Evolutionary conservation across 2,329 filamentous ascomycete species (phyloP).

Genomic region (Fusarium xyrophilum): DNA sequence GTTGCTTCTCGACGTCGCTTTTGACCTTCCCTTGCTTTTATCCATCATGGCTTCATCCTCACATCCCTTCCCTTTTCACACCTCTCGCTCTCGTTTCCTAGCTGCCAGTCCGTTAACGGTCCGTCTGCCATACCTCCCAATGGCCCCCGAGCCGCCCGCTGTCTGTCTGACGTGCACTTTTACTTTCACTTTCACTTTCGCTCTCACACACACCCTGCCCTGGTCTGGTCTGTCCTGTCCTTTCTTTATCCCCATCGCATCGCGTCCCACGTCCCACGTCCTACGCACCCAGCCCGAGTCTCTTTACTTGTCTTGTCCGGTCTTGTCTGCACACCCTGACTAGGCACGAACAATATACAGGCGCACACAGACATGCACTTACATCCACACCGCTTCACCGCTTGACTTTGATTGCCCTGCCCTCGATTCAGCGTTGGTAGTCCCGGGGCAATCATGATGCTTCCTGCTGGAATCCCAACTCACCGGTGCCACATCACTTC

Average conservation of each 20-base stretch:
- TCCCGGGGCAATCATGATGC: conserved; percentile 34
- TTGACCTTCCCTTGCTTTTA: conserved; percentile 30
- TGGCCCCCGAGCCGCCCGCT: conserved; percentile 33
- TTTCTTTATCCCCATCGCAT: conserved; percentile 15
- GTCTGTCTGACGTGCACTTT: conserved; percentile 38
- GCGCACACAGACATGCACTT: conserved; percentile 29
- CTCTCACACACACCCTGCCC: conserved; percentile 15
- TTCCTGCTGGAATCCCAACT: conserved; percentile 32
- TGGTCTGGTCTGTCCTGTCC: conserved; percentile 6
- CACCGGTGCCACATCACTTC: conserved; percentile 43
- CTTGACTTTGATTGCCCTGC: conserved; percentile 27
- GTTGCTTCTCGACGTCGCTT: conserved; percentile 38
- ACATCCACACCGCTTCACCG: conserved; percentile 41
- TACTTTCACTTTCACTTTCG: conserved; percentile 15
- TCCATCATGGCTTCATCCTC: conserved; percentile 24
- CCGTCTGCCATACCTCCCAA: conserved; percentile 40
- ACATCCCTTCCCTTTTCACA: conserved; percentile 33
- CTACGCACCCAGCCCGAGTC: conserved; percentile 19
- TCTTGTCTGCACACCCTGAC: conserved; percentile 33
- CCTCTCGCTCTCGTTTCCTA: conserved; percentile 27
- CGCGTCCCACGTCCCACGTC: conserved; percentile 15
- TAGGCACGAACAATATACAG: conserved; percentile 33
- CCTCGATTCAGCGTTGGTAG: conserved; percentile 24
- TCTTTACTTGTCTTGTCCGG: conserved; percentile 19
- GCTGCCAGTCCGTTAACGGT: conserved; percentile 33